phyloP scores from a whole-genome alignment of 208 protist species.

The Leishmania arabica region DNA sequence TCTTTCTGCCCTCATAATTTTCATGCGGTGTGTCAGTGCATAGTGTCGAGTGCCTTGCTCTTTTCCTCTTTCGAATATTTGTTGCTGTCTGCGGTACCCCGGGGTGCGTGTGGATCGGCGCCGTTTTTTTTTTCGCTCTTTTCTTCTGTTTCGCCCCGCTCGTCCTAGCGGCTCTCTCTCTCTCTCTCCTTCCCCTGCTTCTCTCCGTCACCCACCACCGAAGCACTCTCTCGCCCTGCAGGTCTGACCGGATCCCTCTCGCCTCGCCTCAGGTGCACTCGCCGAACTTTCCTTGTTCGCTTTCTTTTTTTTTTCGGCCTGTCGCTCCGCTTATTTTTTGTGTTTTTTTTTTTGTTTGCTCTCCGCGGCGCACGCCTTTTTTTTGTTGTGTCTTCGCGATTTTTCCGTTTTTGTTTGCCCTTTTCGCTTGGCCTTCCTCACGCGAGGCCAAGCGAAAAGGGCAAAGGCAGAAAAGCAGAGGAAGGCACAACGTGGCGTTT shows the following conservation, averaged over 20 bases:
- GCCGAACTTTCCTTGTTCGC: not conserved
- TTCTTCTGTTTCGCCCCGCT: no score
- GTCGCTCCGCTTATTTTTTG: not conserved
- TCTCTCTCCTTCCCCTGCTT: not conserved
- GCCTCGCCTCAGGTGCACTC: not conserved
- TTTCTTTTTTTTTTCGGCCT: not conserved
- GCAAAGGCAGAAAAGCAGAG: not conserved
- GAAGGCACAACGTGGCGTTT: no score
- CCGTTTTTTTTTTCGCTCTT: no score
- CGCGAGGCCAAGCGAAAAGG: not conserved
- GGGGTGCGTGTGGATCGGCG: not conserved
- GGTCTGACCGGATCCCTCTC: not conserved
- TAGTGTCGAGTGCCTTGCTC: not conserved
- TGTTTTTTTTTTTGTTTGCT: not conserved
- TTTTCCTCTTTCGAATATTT: not conserved
- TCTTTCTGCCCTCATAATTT: slow-evolving; percentile 6
- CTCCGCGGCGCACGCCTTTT: not conserved
- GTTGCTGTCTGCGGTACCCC: not conserved
- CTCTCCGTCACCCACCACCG: not conserved
- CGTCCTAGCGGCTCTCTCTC: not conserved
- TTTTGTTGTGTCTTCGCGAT: not conserved
- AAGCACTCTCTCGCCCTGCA: not conserved
- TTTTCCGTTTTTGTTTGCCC: not conserved
- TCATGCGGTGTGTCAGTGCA: not conserved
- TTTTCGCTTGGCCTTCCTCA: not conserved